phyloP scores from a whole-genome alignment of 2,329 filamentous ascomycete genomes.

The Penicillium vulpinum region DNA sequence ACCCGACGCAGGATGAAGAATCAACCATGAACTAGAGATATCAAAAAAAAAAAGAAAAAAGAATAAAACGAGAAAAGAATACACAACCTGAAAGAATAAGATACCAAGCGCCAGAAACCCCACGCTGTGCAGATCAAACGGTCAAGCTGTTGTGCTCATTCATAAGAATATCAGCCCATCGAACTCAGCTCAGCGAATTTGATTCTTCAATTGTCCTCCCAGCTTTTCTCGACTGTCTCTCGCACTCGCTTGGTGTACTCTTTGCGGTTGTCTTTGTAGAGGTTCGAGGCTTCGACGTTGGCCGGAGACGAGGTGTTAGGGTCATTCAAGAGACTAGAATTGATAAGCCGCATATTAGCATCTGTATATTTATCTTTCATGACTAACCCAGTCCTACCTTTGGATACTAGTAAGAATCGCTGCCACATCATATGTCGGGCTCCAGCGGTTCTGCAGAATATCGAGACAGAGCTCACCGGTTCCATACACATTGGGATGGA shows the following conservation, averaged over 20 bases:
- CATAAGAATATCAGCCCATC: constrained; percentile 15
- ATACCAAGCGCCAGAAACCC: constrained; percentile 44
- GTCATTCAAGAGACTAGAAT: constrained; percentile 81
- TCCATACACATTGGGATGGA: constrained; percentile 97
- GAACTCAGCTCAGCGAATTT: constrained; percentile 10
- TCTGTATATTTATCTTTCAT: background rate
- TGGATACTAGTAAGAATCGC: constrained; percentile 97
- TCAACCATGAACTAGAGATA: background rate
- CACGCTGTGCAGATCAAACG: constrained; percentile 44
- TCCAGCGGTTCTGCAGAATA: constrained; percentile 97
- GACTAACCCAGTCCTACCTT: constrained; percentile 60
- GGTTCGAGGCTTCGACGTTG: constrained; percentile 95
- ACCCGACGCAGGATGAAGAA: background rate
- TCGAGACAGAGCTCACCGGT: constrained; percentile 95
- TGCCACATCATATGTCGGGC: constrained; percentile 96
- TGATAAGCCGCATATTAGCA: background rate
- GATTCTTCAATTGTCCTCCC: constrained; percentile 70
- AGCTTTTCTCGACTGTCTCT: constrained; percentile 98
- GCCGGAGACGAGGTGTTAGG: constrained; percentile 98
- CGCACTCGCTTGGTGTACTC: constrained; percentile 94
- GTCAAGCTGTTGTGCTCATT: constrained; percentile 21
- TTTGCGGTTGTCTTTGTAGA: constrained; percentile 97
- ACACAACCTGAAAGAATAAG: background rate
- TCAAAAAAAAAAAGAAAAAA: background rate
- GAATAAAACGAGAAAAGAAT: constrained; percentile 12